Percentiles rank a stretch among this genome's conserved stretches.
Evolutionary conservation across 805 yeast species (phyloP).

Genomic region (Naumovozyma castellii): DNA sequence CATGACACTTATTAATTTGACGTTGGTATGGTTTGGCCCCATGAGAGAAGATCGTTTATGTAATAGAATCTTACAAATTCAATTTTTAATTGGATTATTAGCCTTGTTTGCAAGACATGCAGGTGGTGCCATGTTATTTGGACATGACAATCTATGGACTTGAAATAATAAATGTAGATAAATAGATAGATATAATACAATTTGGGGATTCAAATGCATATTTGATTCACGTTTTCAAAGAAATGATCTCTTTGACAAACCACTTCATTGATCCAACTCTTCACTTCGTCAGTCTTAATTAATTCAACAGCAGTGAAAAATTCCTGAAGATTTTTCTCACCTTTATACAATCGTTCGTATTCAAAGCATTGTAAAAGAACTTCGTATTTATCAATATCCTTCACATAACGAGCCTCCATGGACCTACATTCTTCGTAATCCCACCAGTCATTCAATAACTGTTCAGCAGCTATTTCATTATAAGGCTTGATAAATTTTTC

Average conservation of each 20-base stretch:
- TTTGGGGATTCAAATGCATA: not conserved
- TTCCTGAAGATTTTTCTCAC: slow-evolving; percentile 51
- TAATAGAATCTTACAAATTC: slow-evolving; percentile 45
- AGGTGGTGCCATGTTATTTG: slow-evolving; percentile 77
- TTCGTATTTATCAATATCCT: slow-evolving; percentile 89
- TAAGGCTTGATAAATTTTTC: slow-evolving; percentile 52
- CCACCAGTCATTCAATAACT: slow-evolving; percentile 65
- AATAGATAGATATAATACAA: not conserved
- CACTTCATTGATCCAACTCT: slow-evolving; percentile 55
- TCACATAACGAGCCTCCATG: slow-evolving; percentile 79
- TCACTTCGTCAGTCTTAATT: slow-evolving; percentile 65
- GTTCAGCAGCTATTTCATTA: slow-evolving; percentile 51
- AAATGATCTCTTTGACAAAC: slow-evolving; percentile 34
- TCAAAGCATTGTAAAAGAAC: slow-evolving; percentile 74
- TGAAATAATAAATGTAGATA: not conserved
- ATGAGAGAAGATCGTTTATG: slow-evolving; percentile 76
- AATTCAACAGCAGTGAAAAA: slow-evolving; percentile 54
- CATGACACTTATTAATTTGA: slow-evolving; percentile 78
- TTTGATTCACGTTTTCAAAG: slow-evolving; percentile 1
- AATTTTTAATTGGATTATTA: slow-evolving; percentile 53
- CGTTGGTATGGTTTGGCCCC: slow-evolving; percentile 83
- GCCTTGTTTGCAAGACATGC: slow-evolving; percentile 73
- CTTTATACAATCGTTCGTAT: slow-evolving; percentile 61
- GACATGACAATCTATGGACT: slow-evolving; percentile 69
- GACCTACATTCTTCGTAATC: slow-evolving; percentile 82